Evolutionary conservation across 1,139 yeast genomes (phyloP).

Genomic region (Kodamaea anthophila): DNA sequence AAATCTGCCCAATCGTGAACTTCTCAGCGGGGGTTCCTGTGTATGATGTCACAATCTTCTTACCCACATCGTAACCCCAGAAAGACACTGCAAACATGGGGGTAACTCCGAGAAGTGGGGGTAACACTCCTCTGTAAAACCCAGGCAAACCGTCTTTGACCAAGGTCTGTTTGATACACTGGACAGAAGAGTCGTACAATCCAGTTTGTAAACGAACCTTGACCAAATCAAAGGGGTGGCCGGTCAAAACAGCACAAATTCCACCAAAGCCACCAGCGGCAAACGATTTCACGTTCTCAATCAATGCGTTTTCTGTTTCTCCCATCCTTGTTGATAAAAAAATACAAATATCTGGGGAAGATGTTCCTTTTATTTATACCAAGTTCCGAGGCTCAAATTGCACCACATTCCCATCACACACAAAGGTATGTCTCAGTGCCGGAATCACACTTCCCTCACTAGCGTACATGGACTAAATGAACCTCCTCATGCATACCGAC

Average conservation of each 20-base stretch:
- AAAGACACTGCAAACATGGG: conserved; percentile 98
- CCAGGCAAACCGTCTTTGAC: conserved; percentile 71
- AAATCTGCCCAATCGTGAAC: conserved; percentile 63
- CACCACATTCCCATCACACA: no score
- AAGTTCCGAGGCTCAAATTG: not conserved
- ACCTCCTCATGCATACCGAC: no score
- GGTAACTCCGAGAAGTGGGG: conserved; percentile 90
- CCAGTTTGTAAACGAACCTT: conserved; percentile 89
- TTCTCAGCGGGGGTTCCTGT: conserved; percentile 36
- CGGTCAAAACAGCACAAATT: conserved; percentile 74
- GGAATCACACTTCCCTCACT: no score
- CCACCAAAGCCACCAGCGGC: conserved; percentile 79
- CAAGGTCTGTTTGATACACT: conserved; percentile 65
- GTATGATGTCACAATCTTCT: conserved; percentile 52
- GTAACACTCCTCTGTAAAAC: conserved; percentile 79
- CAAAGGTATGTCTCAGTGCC: no score
- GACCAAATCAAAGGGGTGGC: conserved; percentile 92
- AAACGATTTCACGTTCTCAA: conserved; percentile 65
- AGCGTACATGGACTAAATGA: no score
- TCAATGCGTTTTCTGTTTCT: conserved; percentile 47
- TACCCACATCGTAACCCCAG: conserved; percentile 97
- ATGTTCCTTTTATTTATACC: conserved; percentile 2
- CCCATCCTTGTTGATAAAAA: no score
- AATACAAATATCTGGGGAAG: conserved; percentile 9
- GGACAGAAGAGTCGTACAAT: conserved; percentile 51